These are phyloP conservation scores for Trichoderma semiorbis DNA, from an alignment of 2,329 filamentous ascomycete genomes.

Conservation along the genomic window DNA sequence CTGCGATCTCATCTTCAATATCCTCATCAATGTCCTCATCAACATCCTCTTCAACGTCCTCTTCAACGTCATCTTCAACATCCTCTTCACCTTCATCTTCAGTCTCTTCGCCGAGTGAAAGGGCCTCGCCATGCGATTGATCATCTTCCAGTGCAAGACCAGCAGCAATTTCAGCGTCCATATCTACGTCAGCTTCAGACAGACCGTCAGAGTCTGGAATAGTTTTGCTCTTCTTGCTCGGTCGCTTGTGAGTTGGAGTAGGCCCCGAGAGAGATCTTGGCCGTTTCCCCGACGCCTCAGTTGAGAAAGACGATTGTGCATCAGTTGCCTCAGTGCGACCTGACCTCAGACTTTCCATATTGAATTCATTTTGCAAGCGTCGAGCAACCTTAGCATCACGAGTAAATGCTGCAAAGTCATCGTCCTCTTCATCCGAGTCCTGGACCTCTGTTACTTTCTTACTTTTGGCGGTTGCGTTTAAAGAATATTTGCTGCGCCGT, in stretches of 20 bases:
- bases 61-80: constrained; percentile 12
- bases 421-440: constrained; percentile 37
- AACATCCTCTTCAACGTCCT: constrained; percentile 13
- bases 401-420: constrained; percentile 25
- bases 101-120: not conserved
- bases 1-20: constrained; percentile 5
- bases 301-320: constrained; percentile 6
- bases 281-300: constrained; percentile 25
- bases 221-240: constrained; percentile 30
- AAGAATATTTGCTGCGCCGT: constrained; percentile 45
- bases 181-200: constrained; percentile 26
- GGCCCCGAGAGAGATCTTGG: constrained; percentile 25
- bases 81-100: constrained; percentile 14
- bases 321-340: not conserved
- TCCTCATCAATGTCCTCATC: constrained; percentile 1
- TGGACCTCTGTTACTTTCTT: constrained; percentile 37
- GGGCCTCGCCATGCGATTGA: constrained; percentile 17
- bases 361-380: constrained; percentile 33
- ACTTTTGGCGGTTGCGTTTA: constrained; percentile 45
- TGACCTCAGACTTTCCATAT: not conserved
- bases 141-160: constrained; percentile 23
- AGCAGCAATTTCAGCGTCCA: constrained; percentile 33
- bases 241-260: constrained; percentile 21
- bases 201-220: constrained; percentile 31
- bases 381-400: constrained; percentile 33